Evolutionary conservation across 345 rosid genomes (phyloP).

Genomic region (Aegle marmelos): DNA sequence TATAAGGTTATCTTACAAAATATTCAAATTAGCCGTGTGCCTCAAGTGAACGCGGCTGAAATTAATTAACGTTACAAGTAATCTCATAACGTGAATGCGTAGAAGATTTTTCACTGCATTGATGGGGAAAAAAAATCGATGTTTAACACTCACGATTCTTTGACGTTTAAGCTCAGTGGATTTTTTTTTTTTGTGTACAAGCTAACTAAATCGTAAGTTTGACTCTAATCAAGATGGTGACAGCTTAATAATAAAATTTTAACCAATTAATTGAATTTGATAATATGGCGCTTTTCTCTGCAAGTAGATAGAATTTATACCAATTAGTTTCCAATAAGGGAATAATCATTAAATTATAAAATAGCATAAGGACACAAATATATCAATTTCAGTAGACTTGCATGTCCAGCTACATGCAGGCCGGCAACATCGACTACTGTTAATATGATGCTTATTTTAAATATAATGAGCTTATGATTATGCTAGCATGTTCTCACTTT

Average conservation of each 20-base stretch:
- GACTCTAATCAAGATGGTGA: not conserved
- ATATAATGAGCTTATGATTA: not conserved
- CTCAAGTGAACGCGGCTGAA: not conserved
- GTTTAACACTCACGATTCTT: not conserved
- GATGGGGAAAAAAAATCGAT: too few relatives aligned
- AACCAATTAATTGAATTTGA: too few relatives aligned
- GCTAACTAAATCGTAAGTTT: not conserved
- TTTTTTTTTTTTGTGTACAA: too few relatives aligned
- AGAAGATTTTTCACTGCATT: not conserved
- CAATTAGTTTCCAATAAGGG: not conserved
- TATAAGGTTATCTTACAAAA: not conserved
- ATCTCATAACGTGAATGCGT: not conserved
- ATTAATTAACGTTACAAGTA: not conserved
- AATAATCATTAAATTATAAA: not conserved
- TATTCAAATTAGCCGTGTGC: not conserved
- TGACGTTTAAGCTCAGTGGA: not conserved
- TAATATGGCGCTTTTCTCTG: not conserved
- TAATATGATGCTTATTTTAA: not conserved
- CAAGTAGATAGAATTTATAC: not conserved
- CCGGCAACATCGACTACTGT: not conserved
- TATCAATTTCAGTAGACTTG: not conserved
- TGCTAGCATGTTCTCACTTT: not conserved
- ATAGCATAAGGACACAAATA: not conserved
- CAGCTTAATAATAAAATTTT: not conserved
- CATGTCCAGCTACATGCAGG: not conserved